Base-by-base conservation (phyloP, 2,329 filamentous ascomycete species). In the Dactylella cylindrospora region DNA sequence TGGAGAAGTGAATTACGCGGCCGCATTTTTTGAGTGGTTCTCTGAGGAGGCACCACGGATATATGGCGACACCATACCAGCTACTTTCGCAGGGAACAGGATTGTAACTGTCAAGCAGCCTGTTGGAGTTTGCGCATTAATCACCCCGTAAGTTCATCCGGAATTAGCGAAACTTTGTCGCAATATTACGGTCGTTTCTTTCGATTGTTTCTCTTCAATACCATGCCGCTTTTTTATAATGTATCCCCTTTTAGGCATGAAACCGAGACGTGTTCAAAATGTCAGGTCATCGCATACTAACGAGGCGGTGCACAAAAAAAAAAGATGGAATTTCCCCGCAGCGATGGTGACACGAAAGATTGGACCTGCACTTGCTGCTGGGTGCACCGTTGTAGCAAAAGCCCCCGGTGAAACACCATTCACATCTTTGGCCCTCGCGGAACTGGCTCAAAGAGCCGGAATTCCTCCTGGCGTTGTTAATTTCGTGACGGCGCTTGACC, bases 301-400 rank as follows among this genome's bases (percentile, higher is more conserved):
- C 47, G 33, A 22, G 31, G 41, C 38, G 15, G 15, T 33, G n/a
- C 28, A 44, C 50, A n/a, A n/a, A 44, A 28, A 62, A 9, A 17
- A 39, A 54, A 80, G 78, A 52, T 93, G 88, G 89, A 94, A 95
- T 74, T 94, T 94, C 70, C 85, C 85, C 9, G 82, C 84, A 2
- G 84, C 84, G 43, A 88, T 88, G 85, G 82, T 88, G 66, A 85
- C 83, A 5, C 76, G 84, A 60, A 86, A 86, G 72, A 78, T 84
- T 44, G 84, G 80, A 1, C 82, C 88, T 1, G 87, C 86, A 6
- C 78, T 97, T 52, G 93, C 93, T 13, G 90, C 90, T n/a, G 93
- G 93, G 57, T 97, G 91, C 75, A 95, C 91, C 0, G 87, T 95
- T 1, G 90, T 97, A 1, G 84, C 84, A 69, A 98, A 98, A 74